Evolutionary conservation across 1,284 basidiomycete species (phyloP).

Genomic region (Porodaedalea pini): DNA sequence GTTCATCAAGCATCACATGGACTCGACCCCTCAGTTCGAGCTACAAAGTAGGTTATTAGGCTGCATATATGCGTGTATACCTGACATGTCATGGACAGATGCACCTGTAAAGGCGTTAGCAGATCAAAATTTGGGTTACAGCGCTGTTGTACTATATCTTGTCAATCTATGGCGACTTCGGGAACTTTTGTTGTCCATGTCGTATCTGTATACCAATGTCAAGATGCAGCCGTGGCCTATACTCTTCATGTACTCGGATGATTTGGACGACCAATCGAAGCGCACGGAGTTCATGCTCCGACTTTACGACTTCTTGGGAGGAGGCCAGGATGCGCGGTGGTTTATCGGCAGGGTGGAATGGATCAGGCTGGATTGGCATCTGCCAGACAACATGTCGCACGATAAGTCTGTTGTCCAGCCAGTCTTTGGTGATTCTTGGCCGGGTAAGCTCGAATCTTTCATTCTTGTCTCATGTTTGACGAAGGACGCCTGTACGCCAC

Average conservation of each 20-base stretch:
- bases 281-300: slow-evolving; percentile 12
- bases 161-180: slow-evolving; percentile 13
- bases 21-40: slow-evolving; percentile 9
- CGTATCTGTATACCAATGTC: slow-evolving; percentile 16
- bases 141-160: slow-evolving; percentile 17
- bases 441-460: slow-evolving; percentile 3
- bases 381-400: slow-evolving; percentile 15
- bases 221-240: slow-evolving; percentile 20
- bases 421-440: slow-evolving; percentile 17
- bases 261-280: slow-evolving; percentile 12
- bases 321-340: slow-evolving; percentile 12
- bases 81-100: background rate
- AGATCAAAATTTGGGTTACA: slow-evolving; percentile 5
- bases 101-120: slow-evolving; percentile 7
- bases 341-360: slow-evolving; percentile 18
- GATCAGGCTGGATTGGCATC: slow-evolving; percentile 14
- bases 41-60: slow-evolving; percentile 1
- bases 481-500: background rate
- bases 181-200: slow-evolving; percentile 15
- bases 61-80: background rate
- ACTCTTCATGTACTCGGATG: slow-evolving; percentile 15
- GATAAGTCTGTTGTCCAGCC: slow-evolving; percentile 19
- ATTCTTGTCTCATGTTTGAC: background rate
- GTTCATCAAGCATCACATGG: slow-evolving; percentile 13
- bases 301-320: slow-evolving; percentile 18